Evolutionary conservation across 805 yeast species (phyloP).

Genomic region (Yarrowia bubula): DNA sequence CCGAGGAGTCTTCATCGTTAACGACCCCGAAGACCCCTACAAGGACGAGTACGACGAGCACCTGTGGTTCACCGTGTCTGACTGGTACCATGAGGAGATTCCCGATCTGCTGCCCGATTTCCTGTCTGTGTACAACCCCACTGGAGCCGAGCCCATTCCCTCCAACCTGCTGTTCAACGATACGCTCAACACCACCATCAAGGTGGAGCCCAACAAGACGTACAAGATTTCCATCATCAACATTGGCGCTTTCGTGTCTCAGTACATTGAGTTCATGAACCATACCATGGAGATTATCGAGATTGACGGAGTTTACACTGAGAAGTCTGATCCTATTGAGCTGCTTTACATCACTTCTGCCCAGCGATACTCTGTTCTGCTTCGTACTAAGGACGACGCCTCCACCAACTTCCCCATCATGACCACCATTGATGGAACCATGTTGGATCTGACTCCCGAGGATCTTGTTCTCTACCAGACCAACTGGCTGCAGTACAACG

Average conservation of each 20-base stretch:
- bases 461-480: slow-evolving; percentile 71
- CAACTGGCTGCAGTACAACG: slow-evolving; percentile 62
- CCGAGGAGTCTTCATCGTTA: slow-evolving; percentile 60
- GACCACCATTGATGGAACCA: slow-evolving; percentile 73
- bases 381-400: slow-evolving; percentile 66
- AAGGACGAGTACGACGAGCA: slow-evolving; percentile 73
- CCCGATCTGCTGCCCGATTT: slow-evolving; percentile 53
- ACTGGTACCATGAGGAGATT: slow-evolving; percentile 80
- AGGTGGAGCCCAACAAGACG: slow-evolving; percentile 79
- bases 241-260: slow-evolving; percentile 89
- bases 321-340: slow-evolving; percentile 60
- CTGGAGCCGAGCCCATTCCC: slow-evolving; percentile 98
- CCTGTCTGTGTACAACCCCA: slow-evolving; percentile 77
- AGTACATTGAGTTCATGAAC: slow-evolving; percentile 83
- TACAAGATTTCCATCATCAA: slow-evolving; percentile 79
- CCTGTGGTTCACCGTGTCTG: slow-evolving; percentile 62
- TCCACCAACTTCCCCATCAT: slow-evolving; percentile 73
- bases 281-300: slow-evolving; percentile 85
- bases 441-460: slow-evolving; percentile 74
- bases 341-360: slow-evolving; percentile 82
- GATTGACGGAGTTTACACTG: slow-evolving; percentile 86
- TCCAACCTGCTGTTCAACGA: slow-evolving; percentile 76
- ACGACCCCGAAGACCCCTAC: slow-evolving; percentile 64
- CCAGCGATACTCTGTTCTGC: slow-evolving; percentile 81
- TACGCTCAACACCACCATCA: slow-evolving; percentile 52